Base-by-base conservation (phyloP, 345 rosid species). In the Chamaenerion angustifolium region DNA sequence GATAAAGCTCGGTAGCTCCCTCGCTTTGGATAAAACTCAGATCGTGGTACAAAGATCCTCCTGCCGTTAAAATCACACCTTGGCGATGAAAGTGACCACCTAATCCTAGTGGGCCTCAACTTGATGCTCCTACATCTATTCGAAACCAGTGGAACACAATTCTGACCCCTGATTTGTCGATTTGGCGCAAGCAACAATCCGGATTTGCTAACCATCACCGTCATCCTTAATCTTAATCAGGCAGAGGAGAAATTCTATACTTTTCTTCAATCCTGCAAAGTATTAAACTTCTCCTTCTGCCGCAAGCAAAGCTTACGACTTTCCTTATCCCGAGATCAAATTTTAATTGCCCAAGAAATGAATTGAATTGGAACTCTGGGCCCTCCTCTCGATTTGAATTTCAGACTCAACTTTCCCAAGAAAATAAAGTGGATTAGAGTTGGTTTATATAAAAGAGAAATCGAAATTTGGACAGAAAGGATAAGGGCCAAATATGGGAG, bases 31-130 rank as follows among this genome's bases (percentile, higher is more conserved):
- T 57, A 11, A 57, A 57, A 16, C 44, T 55, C 68, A 47, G 59
- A 50, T 40, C 73, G 76, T 46, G 45, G 54, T 4, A 67, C 11
- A 53, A 55, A 40, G 55, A 79, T 52, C 56, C 72, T 68, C 35
- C 60, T 70, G 16, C 95, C 92, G 52, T 41, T 45, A 23, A 85
- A 73, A 37, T 69, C 69, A 55, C 56, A 45, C 50, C 47, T 31
- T 27, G 46, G 45, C 0, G 41, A 40, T 15, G 50, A 37, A 15
- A 55, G 14, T 10, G 66, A 51, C 4, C 60, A 62, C 21, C 60
- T 51, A 43, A 49, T 13, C 49, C 40, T 54, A 25, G n/a, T 41
- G 13, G 56, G 18, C 61, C 41, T 62, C 51, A 44, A 5, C 19
- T 25, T 62, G 18, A 40, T 41, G n/a, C 40, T 37, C 47, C 17